Percentiles rank a stretch among this genome's conserved stretches.
These are phyloP conservation scores for Teratosphaeria pseudoeucalypti DNA, from an alignment of 2,329 filamentous ascomycete species.

Conservation along the genomic window DNA sequence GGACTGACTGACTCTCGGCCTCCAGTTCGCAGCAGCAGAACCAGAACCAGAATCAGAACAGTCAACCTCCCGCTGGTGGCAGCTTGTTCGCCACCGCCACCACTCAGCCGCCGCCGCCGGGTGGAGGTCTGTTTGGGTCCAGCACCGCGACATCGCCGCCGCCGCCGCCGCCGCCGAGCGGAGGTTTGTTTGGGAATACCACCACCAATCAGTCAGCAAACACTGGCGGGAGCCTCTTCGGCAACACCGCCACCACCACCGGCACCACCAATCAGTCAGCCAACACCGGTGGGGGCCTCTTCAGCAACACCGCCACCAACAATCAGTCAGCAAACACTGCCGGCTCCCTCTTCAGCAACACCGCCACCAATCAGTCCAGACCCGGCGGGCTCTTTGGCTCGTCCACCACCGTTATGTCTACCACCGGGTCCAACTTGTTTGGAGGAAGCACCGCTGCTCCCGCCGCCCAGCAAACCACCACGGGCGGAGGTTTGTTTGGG, in stretches of 20 bases:
- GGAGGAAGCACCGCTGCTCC: conserved; percentile 4
- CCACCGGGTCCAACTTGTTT: conserved; percentile 2
- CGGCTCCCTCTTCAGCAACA: conserved; percentile 6
- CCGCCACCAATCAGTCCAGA: conserved; percentile 3
- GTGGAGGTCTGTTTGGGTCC: conserved; percentile 15
- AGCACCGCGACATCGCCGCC: conserved; percentile 5
- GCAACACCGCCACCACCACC: not conserved
- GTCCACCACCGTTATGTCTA: conserved; percentile 1
- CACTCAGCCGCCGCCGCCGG: conserved; percentile 13
- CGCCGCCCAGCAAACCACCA: not conserved
- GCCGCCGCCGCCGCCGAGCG: conserved; percentile 1
- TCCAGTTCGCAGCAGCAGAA: conserved; percentile 8
- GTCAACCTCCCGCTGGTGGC: conserved; percentile 13
- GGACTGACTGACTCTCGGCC: conserved; percentile 5
- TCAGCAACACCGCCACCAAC: conserved; percentile 3
- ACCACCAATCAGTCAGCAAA: not conserved
- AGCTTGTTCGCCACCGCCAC: conserved; percentile 17
- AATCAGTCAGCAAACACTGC: conserved; percentile 1
- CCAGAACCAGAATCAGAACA: conserved; percentile 4
- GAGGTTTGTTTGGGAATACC: conserved; percentile 28
- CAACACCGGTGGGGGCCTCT: conserved; percentile 4
- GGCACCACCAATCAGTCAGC: conserved; percentile 2
- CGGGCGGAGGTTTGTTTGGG: conserved; percentile 25
- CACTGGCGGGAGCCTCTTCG: conserved; percentile 4
- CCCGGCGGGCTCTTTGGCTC: conserved; percentile 3